phyloP scores from a whole-genome alignment of 495 filamentous ascomycete genomes.

The Trypethelium eluteriae region DNA sequence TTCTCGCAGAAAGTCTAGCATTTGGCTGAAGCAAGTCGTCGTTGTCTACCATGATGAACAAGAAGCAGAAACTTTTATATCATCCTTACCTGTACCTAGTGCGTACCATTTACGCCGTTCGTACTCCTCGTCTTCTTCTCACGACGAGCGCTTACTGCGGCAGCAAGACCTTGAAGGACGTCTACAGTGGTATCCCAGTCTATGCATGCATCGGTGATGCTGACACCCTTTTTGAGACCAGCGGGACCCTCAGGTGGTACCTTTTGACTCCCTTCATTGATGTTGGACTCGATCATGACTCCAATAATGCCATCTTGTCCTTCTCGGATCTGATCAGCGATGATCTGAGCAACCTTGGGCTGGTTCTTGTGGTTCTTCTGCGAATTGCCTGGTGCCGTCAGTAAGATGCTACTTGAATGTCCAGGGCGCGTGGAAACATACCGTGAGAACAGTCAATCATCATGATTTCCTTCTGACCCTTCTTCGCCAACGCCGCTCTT shows the following conservation, averaged over 20 bases:
- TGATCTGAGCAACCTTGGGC: slow-evolving; percentile 75
- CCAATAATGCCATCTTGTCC: slow-evolving; percentile 87
- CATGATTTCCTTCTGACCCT: slow-evolving; percentile 78
- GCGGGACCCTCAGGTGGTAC: slow-evolving; percentile 65
- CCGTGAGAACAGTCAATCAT: slow-evolving; percentile 99
- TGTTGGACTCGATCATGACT: slow-evolving; percentile 98
- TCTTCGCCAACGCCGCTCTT: slow-evolving; percentile 73
- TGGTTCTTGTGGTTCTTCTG: slow-evolving; percentile 79
- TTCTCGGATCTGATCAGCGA: slow-evolving; percentile 76
- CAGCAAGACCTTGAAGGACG: slow-evolving; percentile 79
- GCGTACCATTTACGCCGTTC: slow-evolving; percentile 24
- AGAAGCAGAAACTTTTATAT: background rate
- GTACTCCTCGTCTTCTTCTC: slow-evolving; percentile 26
- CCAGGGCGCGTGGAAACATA: slow-evolving; percentile 32
- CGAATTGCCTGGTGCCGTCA: slow-evolving; percentile 52
- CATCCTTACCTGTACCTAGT: background rate
- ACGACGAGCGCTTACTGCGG: slow-evolving; percentile 70
- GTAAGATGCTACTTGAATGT: background rate
- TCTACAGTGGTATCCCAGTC: slow-evolving; percentile 83
- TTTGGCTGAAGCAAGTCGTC: background rate
- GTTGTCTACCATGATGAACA: background rate
- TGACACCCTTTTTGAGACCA: slow-evolving; percentile 77
- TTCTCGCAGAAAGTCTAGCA: background rate
- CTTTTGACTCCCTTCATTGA: slow-evolving; percentile 93
- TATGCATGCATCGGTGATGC: slow-evolving; percentile 96